A percentile compares a stretch with the other conserved stretches of the same genome.
Evolutionary conservation across 2,329 filamentous ascomycete genomes (phyloP).

Genomic region (Penicillium freii): DNA sequence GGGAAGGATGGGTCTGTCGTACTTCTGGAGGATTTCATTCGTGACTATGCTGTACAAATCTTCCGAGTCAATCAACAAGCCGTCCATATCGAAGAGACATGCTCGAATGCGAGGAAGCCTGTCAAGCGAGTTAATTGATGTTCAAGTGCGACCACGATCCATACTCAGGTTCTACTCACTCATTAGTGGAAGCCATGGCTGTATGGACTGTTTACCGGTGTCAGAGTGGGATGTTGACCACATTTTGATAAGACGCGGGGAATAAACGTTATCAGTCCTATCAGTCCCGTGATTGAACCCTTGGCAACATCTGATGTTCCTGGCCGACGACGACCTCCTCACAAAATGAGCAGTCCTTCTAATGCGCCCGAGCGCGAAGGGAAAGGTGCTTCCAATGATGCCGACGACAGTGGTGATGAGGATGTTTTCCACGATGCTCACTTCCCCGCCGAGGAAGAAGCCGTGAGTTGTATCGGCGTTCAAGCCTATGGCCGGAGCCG

Average conservation of each 20-base stretch:
- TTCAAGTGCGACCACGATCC: not conserved
- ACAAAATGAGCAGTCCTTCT: constrained; percentile 20
- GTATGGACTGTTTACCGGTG: not conserved
- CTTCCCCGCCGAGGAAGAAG: constrained; percentile 50
- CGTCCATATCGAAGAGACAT: constrained; percentile 98
- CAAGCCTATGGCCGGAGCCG: not conserved
- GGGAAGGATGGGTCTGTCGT: constrained; percentile 71
- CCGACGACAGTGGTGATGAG: constrained; percentile 38
- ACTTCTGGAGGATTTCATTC: constrained; percentile 75
- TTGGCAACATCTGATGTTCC: constrained; percentile 9
- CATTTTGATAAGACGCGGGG: constrained; percentile 15
- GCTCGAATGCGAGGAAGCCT: constrained; percentile 79
- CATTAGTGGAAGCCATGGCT: constrained; percentile 13
- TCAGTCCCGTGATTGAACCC: constrained; percentile 22
- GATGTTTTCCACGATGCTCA: constrained; percentile 44
- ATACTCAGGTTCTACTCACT: not conserved
- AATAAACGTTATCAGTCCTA: constrained; percentile 20
- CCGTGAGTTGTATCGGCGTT: constrained; percentile 32
- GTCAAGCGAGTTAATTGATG: constrained; percentile 10
- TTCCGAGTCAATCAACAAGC: constrained; percentile 89
- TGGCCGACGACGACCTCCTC: constrained; percentile 13
- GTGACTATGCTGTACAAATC: constrained; percentile 82
- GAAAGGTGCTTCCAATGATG: constrained; percentile 12
- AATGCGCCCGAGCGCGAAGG: constrained; percentile 5
- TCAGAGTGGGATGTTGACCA: constrained; percentile 10